Percentiles rank a stretch among this genome's conserved stretches.
phyloP scores from a whole-genome alignment of 1,139 yeast species.

The Debaryomyces fabryi region DNA sequence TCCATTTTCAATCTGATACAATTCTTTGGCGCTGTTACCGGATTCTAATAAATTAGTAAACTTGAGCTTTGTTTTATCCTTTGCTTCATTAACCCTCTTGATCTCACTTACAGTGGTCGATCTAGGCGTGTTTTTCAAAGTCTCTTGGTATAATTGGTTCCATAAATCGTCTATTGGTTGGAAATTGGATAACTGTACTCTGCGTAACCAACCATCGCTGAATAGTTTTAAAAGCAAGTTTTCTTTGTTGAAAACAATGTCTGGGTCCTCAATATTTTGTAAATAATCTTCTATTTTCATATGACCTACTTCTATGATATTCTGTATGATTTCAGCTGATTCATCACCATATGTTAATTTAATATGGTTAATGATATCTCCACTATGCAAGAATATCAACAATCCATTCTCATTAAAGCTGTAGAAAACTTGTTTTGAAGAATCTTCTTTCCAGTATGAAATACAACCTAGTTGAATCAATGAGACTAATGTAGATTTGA shows the following conservation, averaged over 20 bases:
- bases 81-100: conserved; percentile 67
- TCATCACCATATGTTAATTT: conserved; percentile 43
- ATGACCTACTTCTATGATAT: conserved; percentile 65
- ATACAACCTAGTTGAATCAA: conserved; percentile 69
- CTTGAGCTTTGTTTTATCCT: conserved; percentile 56
- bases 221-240: conserved; percentile 49
- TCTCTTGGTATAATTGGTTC: conserved; percentile 54
- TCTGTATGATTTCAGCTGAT: conserved; percentile 73
- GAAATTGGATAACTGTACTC: conserved; percentile 41
- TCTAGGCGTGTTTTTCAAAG: conserved; percentile 53
- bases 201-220: conserved; percentile 57
- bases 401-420: conserved; percentile 67
- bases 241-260: conserved; percentile 28
- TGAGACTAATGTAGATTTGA: conserved; percentile 63
- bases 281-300: conserved; percentile 64
- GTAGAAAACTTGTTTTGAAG: conserved; percentile 49
- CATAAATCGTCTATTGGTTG: conserved; percentile 60
- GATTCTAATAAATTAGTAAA: conserved; percentile 38
- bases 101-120: conserved; percentile 57
- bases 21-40: conserved; percentile 32
- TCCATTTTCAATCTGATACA: conserved; percentile 36
- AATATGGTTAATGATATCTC: conserved; percentile 67
- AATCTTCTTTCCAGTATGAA: conserved; percentile 52
- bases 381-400: conserved; percentile 68
- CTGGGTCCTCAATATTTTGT: conserved; percentile 34